Evolutionary conservation across 139 green algal species (phyloP).

Genomic region (Pleodorina starrii): DNA sequence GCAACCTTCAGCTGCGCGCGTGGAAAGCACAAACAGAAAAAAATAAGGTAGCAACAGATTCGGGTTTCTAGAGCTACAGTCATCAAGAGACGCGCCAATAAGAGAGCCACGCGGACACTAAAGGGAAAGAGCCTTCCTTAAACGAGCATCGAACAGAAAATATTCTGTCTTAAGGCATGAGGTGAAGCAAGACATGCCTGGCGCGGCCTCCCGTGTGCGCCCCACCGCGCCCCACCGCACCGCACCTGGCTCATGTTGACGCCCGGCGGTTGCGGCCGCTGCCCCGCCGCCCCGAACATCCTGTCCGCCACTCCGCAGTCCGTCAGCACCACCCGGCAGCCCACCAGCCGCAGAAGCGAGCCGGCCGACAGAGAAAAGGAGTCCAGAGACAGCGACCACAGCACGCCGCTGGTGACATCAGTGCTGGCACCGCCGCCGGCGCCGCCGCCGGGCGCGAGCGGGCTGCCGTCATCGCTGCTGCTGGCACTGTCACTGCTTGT

Average conservation of each 20-base stretch:
- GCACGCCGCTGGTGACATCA: background rate
- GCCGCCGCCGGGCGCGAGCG: background rate
- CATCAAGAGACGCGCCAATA: no score
- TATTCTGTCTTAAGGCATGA: no score
- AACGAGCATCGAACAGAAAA: no score
- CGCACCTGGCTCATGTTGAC: background rate
- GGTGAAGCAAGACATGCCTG: no score
- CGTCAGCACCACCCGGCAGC: constrained; percentile 12
- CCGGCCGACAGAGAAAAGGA: background rate
- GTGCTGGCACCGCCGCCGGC: background rate
- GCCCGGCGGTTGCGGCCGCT: background rate
- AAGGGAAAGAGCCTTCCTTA: no score
- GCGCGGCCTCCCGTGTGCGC: no score
- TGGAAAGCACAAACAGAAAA: no score
- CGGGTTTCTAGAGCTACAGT: no score
- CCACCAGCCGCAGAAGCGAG: background rate
- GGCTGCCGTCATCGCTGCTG: background rate
- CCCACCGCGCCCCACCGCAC: no score
- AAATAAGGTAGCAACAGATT: no score
- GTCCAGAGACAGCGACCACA: constrained; percentile 19
- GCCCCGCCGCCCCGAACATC: background rate
- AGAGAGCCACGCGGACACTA: no score
- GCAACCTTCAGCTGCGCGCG: background rate
- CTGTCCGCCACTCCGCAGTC: constrained; percentile 10
- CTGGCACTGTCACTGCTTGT: background rate